Evolutionary conservation across 805 yeast genomes (phyloP).

Genomic region (Candida broadrunensis): DNA sequence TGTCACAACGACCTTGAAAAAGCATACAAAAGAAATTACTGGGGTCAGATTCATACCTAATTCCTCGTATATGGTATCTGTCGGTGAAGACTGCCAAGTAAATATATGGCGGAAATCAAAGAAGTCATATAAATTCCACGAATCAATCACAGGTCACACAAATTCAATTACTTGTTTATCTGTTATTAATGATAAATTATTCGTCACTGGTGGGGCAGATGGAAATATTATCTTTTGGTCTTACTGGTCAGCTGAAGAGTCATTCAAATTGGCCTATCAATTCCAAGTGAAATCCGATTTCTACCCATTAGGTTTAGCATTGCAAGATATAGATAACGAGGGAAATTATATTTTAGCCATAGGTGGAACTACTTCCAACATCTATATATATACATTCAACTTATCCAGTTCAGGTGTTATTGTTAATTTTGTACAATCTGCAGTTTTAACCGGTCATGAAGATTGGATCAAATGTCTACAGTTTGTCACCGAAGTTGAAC

Average conservation of each 20-base stretch:
- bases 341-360: conserved; percentile 51
- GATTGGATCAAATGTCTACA: conserved; percentile 87
- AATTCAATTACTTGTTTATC: conserved; percentile 57
- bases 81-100: conserved; percentile 65
- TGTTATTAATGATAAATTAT: conserved; percentile 31
- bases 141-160: conserved; percentile 36
- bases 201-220: conserved; percentile 63
- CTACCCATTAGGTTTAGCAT: conserved; percentile 33
- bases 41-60: conserved; percentile 54
- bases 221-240: conserved; percentile 59
- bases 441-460: conserved; percentile 83
- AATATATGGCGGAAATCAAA: conserved; percentile 52
- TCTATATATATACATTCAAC: conserved; percentile 54
- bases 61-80: conserved; percentile 49
- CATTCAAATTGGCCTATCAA: conserved; percentile 20
- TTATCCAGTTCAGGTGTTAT: conserved; percentile 5
- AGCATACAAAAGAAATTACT: conserved; percentile 62
- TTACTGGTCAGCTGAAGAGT: conserved; percentile 12
- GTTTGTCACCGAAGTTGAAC: conserved; percentile 46
- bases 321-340: conserved; percentile 26
- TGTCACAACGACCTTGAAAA: conserved; percentile 53
- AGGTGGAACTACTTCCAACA: conserved; percentile 64
- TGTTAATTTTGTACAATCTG: conserved; percentile 33
- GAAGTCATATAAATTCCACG: conserved; percentile 22
- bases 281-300: conserved; percentile 45